A percentile compares a stretch with the other conserved stretches of the same genome.
Evolutionary conservation across 1,284 basidiomycete genomes (phyloP).

Genomic region (Rhodotorula mucilaginosa): DNA sequence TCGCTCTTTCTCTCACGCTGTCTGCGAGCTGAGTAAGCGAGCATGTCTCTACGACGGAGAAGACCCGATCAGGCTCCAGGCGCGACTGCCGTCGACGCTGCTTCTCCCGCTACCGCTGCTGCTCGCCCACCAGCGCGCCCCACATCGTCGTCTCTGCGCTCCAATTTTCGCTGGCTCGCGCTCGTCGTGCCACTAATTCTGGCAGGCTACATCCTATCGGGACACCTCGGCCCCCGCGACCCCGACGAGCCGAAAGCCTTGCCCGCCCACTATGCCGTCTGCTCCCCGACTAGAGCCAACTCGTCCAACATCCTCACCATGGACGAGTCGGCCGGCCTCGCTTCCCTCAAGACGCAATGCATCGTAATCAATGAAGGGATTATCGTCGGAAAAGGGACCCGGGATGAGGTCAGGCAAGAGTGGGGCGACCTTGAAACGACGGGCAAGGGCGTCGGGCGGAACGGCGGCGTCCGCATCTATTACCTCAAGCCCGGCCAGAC

Average conservation of each 20-base stretch:
- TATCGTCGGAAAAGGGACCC: slow-evolving; percentile 12
- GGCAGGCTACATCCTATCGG: not conserved
- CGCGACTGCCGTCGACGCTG: not conserved
- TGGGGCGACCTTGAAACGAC: slow-evolving; percentile 37
- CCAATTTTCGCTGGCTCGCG: not conserved
- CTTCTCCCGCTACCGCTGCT: not conserved
- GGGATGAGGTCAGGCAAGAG: slow-evolving; percentile 15
- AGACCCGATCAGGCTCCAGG: not conserved
- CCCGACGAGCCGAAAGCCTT: not conserved
- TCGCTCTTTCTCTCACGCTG: not conserved
- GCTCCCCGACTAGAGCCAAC: slow-evolving; percentile 4
- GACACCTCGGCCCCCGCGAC: not conserved
- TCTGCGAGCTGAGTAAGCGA: not conserved
- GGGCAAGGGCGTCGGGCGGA: slow-evolving; percentile 8
- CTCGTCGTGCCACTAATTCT: not conserved
- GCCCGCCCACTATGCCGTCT: slow-evolving; percentile 26
- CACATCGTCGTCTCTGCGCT: not conserved
- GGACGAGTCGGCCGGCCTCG: slow-evolving; percentile 6
- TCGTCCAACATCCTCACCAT: slow-evolving; percentile 18
- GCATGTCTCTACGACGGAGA: not conserved
- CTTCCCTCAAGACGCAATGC: slow-evolving; percentile 18
- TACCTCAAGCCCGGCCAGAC: slow-evolving; percentile 18
- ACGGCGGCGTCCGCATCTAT: slow-evolving; percentile 25
- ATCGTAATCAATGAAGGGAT: slow-evolving; percentile 25
- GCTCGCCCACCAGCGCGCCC: not conserved